Evolutionary conservation across 176 grass and related monocot genomes (phyloP).

Genomic region (Rhynchospora pubera): DNA sequence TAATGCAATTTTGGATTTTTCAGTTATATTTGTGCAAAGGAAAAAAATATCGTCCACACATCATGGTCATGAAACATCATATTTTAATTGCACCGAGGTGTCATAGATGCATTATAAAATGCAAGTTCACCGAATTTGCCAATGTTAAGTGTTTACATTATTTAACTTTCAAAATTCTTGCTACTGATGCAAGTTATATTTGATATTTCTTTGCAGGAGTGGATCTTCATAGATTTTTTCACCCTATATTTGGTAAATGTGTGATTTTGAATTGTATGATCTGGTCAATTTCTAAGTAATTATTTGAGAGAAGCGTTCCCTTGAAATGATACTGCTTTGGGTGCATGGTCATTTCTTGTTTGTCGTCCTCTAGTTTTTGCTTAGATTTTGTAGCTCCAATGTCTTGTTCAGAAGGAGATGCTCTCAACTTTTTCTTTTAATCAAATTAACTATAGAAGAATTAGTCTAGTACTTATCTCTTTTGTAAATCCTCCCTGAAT

Average conservation of each 20-base stretch:
- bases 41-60: neutral
- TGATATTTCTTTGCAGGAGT: neutral
- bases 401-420: neutral
- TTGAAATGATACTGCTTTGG: neutral
- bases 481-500: neutral
- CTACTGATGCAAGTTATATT: neutral
- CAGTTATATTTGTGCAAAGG: neutral
- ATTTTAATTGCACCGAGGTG: too few relatives aligned
- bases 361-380: neutral
- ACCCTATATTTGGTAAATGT: neutral
- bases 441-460: neutral
- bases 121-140: neutral
- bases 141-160: neutral
- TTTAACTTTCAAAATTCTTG: neutral
- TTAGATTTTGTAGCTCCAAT: too few relatives aligned
- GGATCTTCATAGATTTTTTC: neutral
- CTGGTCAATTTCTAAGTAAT: conserved; percentile 2
- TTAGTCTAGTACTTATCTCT: neutral
- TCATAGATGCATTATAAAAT: neutral
- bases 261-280: conserved; percentile 6
- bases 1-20: neutral
- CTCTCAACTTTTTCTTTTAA: neutral
- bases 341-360: neutral
- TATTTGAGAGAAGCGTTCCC: conserved; percentile 3
- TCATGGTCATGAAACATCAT: neutral